Percentiles rank a stretch among this genome's conserved stretches.
phyloP scores from a whole-genome alignment of 371 early-diverging fungal species.

The Saksenaea oblongispora region DNA sequence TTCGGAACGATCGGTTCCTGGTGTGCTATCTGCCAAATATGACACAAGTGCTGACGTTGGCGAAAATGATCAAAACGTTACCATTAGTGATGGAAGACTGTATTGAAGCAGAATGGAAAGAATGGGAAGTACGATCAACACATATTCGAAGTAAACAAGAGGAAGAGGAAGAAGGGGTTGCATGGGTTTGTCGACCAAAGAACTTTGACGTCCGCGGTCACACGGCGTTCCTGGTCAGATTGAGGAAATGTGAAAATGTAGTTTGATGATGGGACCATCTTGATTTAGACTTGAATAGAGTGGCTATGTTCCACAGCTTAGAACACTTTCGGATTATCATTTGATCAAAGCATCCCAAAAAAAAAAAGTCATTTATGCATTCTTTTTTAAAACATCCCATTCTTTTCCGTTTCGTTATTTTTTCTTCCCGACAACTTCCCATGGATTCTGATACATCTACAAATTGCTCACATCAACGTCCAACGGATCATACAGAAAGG shows the following conservation, averaged over 20 bases:
- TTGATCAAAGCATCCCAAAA: background rate
- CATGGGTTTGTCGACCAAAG: slow-evolving; percentile 66
- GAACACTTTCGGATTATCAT: background rate
- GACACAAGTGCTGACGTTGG: slow-evolving; percentile 70
- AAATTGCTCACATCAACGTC: background rate
- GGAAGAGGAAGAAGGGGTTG: slow-evolving; percentile 7
- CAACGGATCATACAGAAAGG: slow-evolving; percentile 20
- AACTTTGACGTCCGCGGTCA: slow-evolving; percentile 59
- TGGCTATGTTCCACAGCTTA: slow-evolving; percentile 1
- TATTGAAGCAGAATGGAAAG: slow-evolving; percentile 69
- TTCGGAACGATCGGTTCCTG: slow-evolving; percentile 66
- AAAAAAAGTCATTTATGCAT: background rate
- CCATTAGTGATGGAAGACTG: slow-evolving; percentile 61
- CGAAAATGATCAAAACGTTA: slow-evolving; percentile 44
- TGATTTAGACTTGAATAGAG: background rate
- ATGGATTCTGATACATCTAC: slow-evolving; percentile 4
- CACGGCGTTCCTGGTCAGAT: slow-evolving; percentile 66
- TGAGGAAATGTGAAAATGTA: slow-evolving; percentile 44
- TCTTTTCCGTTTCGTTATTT: background rate
- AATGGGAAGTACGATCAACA: slow-evolving; percentile 71
- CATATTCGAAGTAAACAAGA: slow-evolving; percentile 53
- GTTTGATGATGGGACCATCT: background rate
- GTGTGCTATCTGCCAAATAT: slow-evolving; percentile 79
- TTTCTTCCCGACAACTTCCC: background rate
- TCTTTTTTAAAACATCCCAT: background rate